phyloP scores from a whole-genome alignment of 768 basidiomycete genomes.

The Boletellus sp. region DNA sequence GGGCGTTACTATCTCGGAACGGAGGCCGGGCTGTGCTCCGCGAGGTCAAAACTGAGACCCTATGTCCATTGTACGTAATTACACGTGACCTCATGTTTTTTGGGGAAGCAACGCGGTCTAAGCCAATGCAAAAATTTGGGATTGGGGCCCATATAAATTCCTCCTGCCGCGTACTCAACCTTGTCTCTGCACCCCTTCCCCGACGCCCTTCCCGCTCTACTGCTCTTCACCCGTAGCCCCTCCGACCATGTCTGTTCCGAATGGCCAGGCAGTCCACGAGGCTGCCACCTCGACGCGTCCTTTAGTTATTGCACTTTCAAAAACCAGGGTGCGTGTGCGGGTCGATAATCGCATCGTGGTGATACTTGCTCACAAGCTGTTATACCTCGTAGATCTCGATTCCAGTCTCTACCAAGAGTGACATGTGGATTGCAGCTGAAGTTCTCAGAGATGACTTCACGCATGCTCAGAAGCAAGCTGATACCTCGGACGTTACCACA shows the following conservation, averaged over 20 bases:
- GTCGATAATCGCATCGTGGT: conserved; percentile 6
- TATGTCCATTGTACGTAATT: conserved; percentile 19
- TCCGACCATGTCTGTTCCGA: conserved; percentile 32
- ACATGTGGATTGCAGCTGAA: conserved; percentile 93
- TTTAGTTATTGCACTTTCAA: conserved; percentile 30
- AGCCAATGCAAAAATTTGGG: conserved; percentile 31
- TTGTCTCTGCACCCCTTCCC: conserved; percentile 7
- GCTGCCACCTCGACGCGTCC: conserved; percentile 35
- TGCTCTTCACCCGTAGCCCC: conserved; percentile 5
- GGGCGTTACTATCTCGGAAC: neutral
- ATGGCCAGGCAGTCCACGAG: conserved; percentile 29
- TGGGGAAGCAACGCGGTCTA: conserved; percentile 21
- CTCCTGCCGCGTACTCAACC: conserved; percentile 1
- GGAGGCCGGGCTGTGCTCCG: neutral
- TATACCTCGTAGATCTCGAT: conserved; percentile 61
- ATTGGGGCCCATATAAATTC: conserved; percentile 28
- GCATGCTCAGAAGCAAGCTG: conserved; percentile 56
- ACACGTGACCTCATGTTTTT: conserved; percentile 30
- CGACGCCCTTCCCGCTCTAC: neutral
- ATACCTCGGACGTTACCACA: conserved; percentile 51
- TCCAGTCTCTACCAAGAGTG: conserved; percentile 73
- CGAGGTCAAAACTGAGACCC: conserved; percentile 2
- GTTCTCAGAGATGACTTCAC: conserved; percentile 86
- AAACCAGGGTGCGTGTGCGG: conserved; percentile 33
- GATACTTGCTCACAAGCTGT: conserved; percentile 1